A percentile compares a stretch with the other conserved stretches of the same genome.
Conservation (phyloP, 345 rosid species). For the Lumnitzera racemosa region DNA sequence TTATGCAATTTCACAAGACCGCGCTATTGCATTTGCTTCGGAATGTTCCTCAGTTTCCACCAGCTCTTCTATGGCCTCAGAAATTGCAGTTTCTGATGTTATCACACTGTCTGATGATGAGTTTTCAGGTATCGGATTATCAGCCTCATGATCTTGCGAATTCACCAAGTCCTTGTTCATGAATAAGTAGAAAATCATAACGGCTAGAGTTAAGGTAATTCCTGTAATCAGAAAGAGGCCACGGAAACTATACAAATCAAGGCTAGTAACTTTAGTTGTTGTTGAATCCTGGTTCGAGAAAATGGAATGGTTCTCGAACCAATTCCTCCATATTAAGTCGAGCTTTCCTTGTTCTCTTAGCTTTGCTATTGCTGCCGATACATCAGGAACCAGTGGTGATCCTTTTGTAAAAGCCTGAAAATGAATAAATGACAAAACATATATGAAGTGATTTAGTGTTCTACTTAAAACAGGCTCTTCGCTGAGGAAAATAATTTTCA, state of each 20-base stretch:
- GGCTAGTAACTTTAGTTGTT: neutral
- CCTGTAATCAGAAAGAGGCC: constrained; percentile 31
- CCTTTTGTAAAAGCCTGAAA: constrained; percentile 26
- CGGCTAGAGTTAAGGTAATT: constrained; percentile 13
- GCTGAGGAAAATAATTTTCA: too few relatives aligned
- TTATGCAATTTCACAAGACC: too few relatives aligned
- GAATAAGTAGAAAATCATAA: constrained; percentile 5
- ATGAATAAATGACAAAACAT: neutral
- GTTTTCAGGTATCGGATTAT: too few relatives aligned
- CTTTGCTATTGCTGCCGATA: constrained; percentile 26
- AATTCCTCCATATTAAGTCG: constrained; percentile 7
- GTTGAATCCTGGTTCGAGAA: neutral
- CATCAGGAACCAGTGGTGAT: constrained; percentile 15
- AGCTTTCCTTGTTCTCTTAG: constrained; percentile 22
- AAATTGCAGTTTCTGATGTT: too few relatives aligned
- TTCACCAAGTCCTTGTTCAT: too few relatives aligned
- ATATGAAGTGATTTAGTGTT: neutral
- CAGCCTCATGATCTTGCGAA: too few relatives aligned
- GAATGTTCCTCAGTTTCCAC: too few relatives aligned
- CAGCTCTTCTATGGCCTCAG: too few relatives aligned
- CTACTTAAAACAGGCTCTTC: too few relatives aligned
- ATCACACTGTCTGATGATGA: too few relatives aligned
- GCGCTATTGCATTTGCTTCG: too few relatives aligned
- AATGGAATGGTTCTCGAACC: constrained; percentile 4
- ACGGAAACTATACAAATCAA: constrained; percentile 11